These are phyloP conservation scores for Suhomyces bokatorum DNA, from an alignment of 1,139 yeast genomes.

Conservation along the genomic window DNA sequence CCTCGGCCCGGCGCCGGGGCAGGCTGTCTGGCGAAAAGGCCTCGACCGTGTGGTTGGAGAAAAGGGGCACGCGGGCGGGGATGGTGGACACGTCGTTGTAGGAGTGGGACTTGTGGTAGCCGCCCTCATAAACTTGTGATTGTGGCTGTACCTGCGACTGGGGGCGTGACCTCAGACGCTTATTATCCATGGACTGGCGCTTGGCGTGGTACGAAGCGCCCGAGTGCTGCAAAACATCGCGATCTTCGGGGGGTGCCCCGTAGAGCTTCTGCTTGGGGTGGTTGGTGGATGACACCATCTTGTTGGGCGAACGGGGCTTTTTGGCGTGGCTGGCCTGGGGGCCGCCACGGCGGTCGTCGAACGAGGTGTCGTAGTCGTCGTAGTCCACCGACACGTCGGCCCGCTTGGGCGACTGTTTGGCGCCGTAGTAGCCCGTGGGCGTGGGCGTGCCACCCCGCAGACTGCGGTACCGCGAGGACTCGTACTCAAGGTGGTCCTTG, in stretches of 20 bases:
- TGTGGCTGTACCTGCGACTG: conserved; percentile 12
- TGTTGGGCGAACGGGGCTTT: conserved; percentile 21
- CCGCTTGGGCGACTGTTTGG: conserved; percentile 17
- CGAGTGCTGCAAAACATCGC: conserved; percentile 35
- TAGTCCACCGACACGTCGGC: conserved; percentile 23
- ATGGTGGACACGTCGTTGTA: conserved; percentile 18
- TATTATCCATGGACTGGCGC: conserved; percentile 17
- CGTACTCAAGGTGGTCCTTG: conserved; percentile 13
- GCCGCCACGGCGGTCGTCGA: conserved; percentile 16
- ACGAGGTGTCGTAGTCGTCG: conserved; percentile 29
- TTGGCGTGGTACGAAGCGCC: conserved; percentile 25
- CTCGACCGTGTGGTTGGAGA: conserved; percentile 30
- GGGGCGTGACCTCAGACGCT: conserved; percentile 17
- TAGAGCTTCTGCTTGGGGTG: conserved; percentile 23
- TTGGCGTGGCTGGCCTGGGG: conserved; percentile 12
- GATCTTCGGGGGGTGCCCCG: conserved; percentile 25
- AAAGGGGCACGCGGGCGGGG: conserved; percentile 12
- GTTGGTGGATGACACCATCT: conserved; percentile 21
- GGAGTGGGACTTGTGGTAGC: conserved; percentile 17
- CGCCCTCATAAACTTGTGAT: conserved; percentile 10
- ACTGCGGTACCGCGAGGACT: conserved; percentile 3
- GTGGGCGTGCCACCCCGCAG: conserved; percentile 20
- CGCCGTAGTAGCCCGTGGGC: conserved; percentile 1
- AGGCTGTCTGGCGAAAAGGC: conserved; percentile 30
- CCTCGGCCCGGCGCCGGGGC: conserved; percentile 20